phyloP scores from a whole-genome alignment of 495 filamentous ascomycete genomes.

The Lasiosphaeria ovina region DNA sequence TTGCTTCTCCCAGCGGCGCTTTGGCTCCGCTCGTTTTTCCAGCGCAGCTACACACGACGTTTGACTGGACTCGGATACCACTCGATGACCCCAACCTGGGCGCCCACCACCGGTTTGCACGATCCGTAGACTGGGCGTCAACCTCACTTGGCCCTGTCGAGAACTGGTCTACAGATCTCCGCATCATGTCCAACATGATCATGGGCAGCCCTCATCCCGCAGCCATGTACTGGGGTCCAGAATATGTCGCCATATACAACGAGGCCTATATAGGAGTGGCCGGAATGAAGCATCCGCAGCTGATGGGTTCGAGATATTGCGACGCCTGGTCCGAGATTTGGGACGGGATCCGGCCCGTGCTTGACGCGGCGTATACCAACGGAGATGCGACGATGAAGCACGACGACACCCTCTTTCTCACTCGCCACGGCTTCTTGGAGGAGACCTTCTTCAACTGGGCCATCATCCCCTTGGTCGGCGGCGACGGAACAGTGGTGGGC shows the following conservation, averaged over 20 bases:
- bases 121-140: slow-evolving; percentile 61
- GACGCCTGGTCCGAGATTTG: slow-evolving; percentile 68
- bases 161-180: slow-evolving; percentile 58
- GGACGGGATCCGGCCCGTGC: slow-evolving; percentile 58
- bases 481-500: slow-evolving; percentile 60
- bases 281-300: slow-evolving; percentile 63
- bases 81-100: slow-evolving; percentile 53
- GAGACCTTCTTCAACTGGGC: slow-evolving; percentile 71
- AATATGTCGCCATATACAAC: slow-evolving; percentile 68
- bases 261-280: slow-evolving; percentile 68
- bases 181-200: slow-evolving; percentile 64
- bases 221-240: slow-evolving; percentile 69
- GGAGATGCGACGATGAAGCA: slow-evolving; percentile 74
- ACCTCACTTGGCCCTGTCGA: slow-evolving; percentile 67
- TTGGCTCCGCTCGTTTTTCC: slow-evolving; percentile 24
- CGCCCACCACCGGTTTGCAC: slow-evolving; percentile 63
- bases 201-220: slow-evolving; percentile 72
- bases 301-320: slow-evolving; percentile 66
- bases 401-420: slow-evolving; percentile 65
- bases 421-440: slow-evolving; percentile 59
- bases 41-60: slow-evolving; percentile 38
- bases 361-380: slow-evolving; percentile 54
- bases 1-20: slow-evolving; percentile 27
- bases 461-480: slow-evolving; percentile 64
- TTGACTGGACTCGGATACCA: slow-evolving; percentile 70